These are phyloP conservation scores for Syzygium syzygioides DNA, from an alignment of 441 rosid genomes.

Conservation along the genomic window DNA sequence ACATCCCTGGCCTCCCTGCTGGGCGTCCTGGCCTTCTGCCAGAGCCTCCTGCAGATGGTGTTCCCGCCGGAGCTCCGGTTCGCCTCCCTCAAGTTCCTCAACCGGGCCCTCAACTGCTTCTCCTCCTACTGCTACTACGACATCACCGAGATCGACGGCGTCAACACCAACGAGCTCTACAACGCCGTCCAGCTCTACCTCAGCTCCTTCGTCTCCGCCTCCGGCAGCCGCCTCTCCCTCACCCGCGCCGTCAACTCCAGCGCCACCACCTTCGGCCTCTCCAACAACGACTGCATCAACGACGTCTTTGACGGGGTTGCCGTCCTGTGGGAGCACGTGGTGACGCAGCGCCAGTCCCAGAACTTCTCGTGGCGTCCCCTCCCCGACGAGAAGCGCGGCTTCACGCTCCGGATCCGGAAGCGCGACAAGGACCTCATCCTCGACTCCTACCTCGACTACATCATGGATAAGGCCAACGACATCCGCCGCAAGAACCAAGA, in stretches of 20 bases:
- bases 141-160: slow-evolving; percentile 88
- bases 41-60: slow-evolving; percentile 49
- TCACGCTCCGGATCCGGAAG: slow-evolving; percentile 62
- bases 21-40: slow-evolving; percentile 78
- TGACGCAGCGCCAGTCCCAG: slow-evolving; percentile 65
- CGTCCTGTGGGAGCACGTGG: slow-evolving; percentile 78
- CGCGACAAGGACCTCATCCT: slow-evolving; percentile 53
- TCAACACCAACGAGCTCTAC: slow-evolving; percentile 96
- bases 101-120: slow-evolving; percentile 41
- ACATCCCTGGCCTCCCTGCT: slow-evolving; percentile 65
- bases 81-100: slow-evolving; percentile 46
- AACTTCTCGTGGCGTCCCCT: slow-evolving; percentile 77
- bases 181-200: slow-evolving; percentile 89
- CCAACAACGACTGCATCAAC: slow-evolving; percentile 65
- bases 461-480: slow-evolving; percentile 61
- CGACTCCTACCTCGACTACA: slow-evolving; percentile 63
- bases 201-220: slow-evolving; percentile 60
- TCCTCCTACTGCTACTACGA: slow-evolving; percentile 69
- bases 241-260: slow-evolving; percentile 78
- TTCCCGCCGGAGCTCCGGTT: slow-evolving; percentile 84
- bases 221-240: slow-evolving; percentile 73
- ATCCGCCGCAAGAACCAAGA: slow-evolving; percentile 66
- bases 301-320: slow-evolving; percentile 53
- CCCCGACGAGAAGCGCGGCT: slow-evolving; percentile 89
- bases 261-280: slow-evolving; percentile 72